Evolutionary conservation across 306 rosid genomes (phyloP).

Genomic region (Abrus pulchellus): DNA sequence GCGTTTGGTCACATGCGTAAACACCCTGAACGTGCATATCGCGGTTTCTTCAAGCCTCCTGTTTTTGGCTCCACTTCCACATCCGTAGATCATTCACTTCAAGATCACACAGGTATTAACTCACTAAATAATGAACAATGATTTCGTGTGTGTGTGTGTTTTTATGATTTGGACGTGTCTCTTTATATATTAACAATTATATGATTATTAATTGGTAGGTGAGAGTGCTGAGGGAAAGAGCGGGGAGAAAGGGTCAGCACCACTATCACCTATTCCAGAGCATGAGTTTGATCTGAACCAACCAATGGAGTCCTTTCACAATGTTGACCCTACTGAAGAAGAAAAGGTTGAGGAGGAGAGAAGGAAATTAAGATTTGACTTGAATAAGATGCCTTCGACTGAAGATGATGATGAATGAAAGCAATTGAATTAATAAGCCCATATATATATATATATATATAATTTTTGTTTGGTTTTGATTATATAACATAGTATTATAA

Average conservation of each 20-base stretch:
- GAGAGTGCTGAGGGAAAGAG: not conserved
- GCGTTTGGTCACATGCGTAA: conserved; percentile 59
- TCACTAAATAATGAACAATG: too few relatives aligned
- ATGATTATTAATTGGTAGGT: conserved; percentile 12
- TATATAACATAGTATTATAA: not conserved
- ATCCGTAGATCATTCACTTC: not conserved
- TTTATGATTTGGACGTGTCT: not conserved
- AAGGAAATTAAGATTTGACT: not conserved
- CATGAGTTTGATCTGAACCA: conserved; percentile 35
- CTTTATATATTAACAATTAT: not conserved
- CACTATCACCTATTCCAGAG: not conserved
- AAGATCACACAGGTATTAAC: not conserved
- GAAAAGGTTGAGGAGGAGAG: not conserved
- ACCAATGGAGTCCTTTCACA: not conserved
- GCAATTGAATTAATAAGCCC: too few relatives aligned
- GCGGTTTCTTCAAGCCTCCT: conserved; percentile 52
- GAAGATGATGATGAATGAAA: not conserved
- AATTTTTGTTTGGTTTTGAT: not conserved
- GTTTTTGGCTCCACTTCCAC: not conserved
- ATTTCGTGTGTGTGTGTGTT: not conserved
- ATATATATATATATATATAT: too few relatives aligned
- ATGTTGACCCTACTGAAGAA: conserved; percentile 7
- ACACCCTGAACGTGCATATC: conserved; percentile 50
- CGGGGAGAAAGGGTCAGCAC: not conserved
- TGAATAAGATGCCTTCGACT: not conserved